Conservation (phyloP, 2,329 filamentous ascomycete species). For the Lachnellula willkommii region DNA sequence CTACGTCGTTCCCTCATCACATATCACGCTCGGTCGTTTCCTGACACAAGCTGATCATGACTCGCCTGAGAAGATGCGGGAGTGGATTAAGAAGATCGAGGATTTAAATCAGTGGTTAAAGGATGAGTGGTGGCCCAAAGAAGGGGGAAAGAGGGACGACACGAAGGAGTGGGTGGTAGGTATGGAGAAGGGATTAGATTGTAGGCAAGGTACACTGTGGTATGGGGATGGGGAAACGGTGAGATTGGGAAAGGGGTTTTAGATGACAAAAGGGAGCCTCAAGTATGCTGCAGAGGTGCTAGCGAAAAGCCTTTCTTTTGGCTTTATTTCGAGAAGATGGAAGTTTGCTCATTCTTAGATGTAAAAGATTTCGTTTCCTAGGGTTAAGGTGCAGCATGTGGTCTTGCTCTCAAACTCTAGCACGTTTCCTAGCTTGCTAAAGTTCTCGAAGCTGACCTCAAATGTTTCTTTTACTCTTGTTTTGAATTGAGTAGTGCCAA, state of each 20-base stretch:
- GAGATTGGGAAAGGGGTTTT: slow-evolving; percentile 57
- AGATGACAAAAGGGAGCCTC: not conserved
- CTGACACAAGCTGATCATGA: slow-evolving; percentile 61
- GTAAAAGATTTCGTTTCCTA: too few relatives aligned
- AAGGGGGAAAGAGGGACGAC: slow-evolving; percentile 36
- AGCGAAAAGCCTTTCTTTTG: too few relatives aligned
- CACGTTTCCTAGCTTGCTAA: too few relatives aligned
- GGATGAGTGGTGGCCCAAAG: slow-evolving; percentile 61
- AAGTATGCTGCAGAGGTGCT: too few relatives aligned
- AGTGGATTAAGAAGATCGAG: slow-evolving; percentile 67
- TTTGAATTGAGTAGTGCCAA: too few relatives aligned
- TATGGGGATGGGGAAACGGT: slow-evolving; percentile 78
- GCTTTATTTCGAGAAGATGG: too few relatives aligned
- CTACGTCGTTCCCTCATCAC: slow-evolving; percentile 84
- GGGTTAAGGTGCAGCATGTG: too few relatives aligned
- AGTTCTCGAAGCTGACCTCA: too few relatives aligned
- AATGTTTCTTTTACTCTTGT: too few relatives aligned
- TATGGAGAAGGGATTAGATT: slow-evolving; percentile 74
- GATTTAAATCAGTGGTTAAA: slow-evolving; percentile 72
- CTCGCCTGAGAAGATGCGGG: slow-evolving; percentile 43
- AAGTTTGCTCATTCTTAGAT: too few relatives aligned
- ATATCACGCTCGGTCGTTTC: slow-evolving; percentile 83
- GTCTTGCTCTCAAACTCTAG: too few relatives aligned
- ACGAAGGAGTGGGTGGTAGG: slow-evolving; percentile 81
- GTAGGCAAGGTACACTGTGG: slow-evolving; percentile 72